Evolutionary conservation across 1,284 basidiomycete genomes (phyloP).

Genomic region (Xanthoconium separans): DNA sequence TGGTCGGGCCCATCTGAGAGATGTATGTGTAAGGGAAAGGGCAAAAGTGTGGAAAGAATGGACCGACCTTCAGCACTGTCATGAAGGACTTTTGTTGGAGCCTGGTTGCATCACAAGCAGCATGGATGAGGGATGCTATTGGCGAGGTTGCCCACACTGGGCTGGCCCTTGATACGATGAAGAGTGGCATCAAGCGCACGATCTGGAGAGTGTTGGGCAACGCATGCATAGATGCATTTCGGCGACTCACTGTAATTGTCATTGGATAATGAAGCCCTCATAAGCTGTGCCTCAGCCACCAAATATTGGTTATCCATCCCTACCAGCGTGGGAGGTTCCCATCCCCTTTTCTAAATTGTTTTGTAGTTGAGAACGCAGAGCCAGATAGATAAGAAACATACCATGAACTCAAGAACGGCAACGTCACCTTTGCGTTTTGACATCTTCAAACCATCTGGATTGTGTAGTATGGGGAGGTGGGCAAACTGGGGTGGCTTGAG

Average conservation of each 20-base stretch:
- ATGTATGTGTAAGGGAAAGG: neutral
- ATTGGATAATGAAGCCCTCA: no score
- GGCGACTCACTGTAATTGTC: no score
- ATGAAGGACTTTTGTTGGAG: constrained; percentile 60
- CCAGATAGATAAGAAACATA: constrained; percentile 36
- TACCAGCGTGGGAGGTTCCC: no score
- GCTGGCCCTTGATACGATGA: constrained; percentile 1
- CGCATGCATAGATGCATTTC: no score
- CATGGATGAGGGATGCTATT: constrained; percentile 40
- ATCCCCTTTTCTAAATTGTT: constrained; percentile 61
- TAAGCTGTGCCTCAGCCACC: no score
- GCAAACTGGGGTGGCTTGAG: constrained; percentile 80
- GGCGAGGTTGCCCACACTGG: constrained; percentile 22
- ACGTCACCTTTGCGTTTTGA: constrained; percentile 93
- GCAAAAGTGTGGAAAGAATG: neutral
- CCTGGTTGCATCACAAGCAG: constrained; percentile 41
- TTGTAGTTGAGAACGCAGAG: neutral
- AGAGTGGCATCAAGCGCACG: constrained; percentile 20
- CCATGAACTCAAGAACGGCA: constrained; percentile 82
- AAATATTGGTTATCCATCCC: no score
- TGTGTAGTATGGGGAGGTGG: constrained; percentile 89
- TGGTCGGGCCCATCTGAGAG: constrained; percentile 47
- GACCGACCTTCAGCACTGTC: constrained; percentile 68
- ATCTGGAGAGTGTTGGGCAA: constrained; percentile 5
- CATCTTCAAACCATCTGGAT: constrained; percentile 91